Conservation (phyloP, 352 stramenopile genomes). For the Nothophytophthora sp. region DNA sequence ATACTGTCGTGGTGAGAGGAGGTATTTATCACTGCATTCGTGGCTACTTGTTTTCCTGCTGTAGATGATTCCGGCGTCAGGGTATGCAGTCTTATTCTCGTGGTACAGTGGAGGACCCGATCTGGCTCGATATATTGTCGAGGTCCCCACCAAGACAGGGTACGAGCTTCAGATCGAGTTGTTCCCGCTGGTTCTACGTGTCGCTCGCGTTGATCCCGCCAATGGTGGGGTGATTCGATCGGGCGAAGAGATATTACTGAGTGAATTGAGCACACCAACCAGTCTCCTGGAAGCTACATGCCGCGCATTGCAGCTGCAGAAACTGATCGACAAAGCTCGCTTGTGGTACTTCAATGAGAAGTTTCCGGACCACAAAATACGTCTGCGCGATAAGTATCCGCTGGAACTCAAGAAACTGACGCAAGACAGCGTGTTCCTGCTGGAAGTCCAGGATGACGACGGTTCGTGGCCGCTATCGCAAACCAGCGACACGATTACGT, state of each 20-base stretch:
- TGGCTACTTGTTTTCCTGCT: slow-evolving; percentile 6
- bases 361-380: slow-evolving; percentile 67
- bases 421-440: slow-evolving; percentile 76
- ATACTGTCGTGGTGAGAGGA: neutral
- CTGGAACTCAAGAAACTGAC: slow-evolving; percentile 60
- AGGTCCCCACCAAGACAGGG: slow-evolving; percentile 29
- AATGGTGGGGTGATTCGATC: slow-evolving; percentile 77
- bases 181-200: slow-evolving; percentile 77
- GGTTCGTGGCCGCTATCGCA: slow-evolving; percentile 86
- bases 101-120: slow-evolving; percentile 85
- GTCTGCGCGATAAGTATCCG: slow-evolving; percentile 43
- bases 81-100: slow-evolving; percentile 64
- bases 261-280: slow-evolving; percentile 56
- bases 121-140: slow-evolving; percentile 53
- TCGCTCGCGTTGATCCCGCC: slow-evolving; percentile 67
- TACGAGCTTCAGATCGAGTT: slow-evolving; percentile 63
- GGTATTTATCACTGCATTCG: slow-evolving; percentile 2
- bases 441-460: slow-evolving; percentile 86
- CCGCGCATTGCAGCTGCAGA: slow-evolving; percentile 70
- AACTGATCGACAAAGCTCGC: slow-evolving; percentile 68
- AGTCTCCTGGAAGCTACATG: slow-evolving; percentile 72
- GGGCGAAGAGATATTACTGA: slow-evolving; percentile 79
- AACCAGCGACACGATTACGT: slow-evolving; percentile 39
- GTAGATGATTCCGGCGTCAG: slow-evolving; percentile 68
- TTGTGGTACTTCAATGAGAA: slow-evolving; percentile 86